These are phyloP conservation scores for Gyrodon lividus DNA, from an alignment of 768 basidiomycete species.

Conservation along the genomic window DNA sequence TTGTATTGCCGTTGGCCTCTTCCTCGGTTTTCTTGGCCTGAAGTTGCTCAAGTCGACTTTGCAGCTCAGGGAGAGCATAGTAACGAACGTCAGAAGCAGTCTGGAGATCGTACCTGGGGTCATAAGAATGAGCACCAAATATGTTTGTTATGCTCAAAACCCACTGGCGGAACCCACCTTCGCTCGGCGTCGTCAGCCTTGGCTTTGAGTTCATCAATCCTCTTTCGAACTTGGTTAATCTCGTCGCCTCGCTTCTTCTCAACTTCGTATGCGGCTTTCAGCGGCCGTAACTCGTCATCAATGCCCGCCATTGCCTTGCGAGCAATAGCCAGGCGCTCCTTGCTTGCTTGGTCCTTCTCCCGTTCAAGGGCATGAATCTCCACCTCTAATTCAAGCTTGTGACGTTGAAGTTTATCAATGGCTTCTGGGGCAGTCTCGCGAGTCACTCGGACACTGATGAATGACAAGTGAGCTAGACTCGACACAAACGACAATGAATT, in stretches of 20 bases:
- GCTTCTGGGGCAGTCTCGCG: conserved; percentile 93
- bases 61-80: conserved; percentile 88
- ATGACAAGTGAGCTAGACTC: neutral
- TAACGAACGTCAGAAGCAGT: conserved; percentile 88
- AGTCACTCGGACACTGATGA: conserved; percentile 77
- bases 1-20: conserved; percentile 48
- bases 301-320: conserved; percentile 79
- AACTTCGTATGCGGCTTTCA: conserved; percentile 83
- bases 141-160: neutral
- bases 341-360: conserved; percentile 87
- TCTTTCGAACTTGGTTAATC: conserved; percentile 69
- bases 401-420: conserved; percentile 87
- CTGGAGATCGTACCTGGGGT: conserved; percentile 59
- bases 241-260: conserved; percentile 84
- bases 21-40: conserved; percentile 76
- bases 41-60: conserved; percentile 64
- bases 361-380: conserved; percentile 94
- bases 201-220: conserved; percentile 86
- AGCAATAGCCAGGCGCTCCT: conserved; percentile 73
- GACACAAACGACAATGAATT: neutral
- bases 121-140: conserved; percentile 13
- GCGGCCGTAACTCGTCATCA: conserved; percentile 79
- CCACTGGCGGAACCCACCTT: conserved; percentile 40
- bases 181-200: conserved; percentile 94
- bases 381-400: conserved; percentile 87